Evolutionary conservation across 163 green algal species (phyloP), one percentile per base, ranked within the genome.

Genomic region (Scenedesmus sp.): DNA sequence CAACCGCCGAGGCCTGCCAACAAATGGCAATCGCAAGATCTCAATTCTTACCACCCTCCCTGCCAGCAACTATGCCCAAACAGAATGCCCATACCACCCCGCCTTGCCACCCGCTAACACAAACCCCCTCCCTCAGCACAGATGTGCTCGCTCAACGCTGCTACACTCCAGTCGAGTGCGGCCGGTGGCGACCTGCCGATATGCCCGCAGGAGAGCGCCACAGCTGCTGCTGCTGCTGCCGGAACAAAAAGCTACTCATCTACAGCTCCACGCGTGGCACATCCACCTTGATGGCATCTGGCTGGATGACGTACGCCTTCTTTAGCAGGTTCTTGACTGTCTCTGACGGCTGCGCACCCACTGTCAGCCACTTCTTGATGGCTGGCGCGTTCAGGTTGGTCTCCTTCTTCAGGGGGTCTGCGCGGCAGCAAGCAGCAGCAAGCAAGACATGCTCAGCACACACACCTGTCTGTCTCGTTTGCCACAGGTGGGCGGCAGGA

Each of bases 341-440:
- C 59, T 97, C 95, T 23, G 94, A 97, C 3, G 96, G 96, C 94
- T 98, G 91, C 15, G 98, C 98, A 16, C 98, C 98, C 59, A 97
- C 94, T 0, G 74, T 54, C 16, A 99, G 93, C 98, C 98, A 99
- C 94, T 98, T 97, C 96, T 99, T 99, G 94, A 99, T 99, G 73
- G 96, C 95, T 34, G 97, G 97, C 2, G 97, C 97, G 94, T 99
- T 98, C 62, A 99, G 94, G 93, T 98, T 98, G 52, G 97, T 97
- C 93, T 99, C 96, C 95, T 99, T 99, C 77, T 94, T 97, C 76
- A 98, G 90, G n/a, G 97, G 97, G 90, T 99, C 70, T 79, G 70
- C 66, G 6, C 70, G 46, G 70, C 70, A 79, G 70, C 70, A 79
- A 67, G n/a, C 6, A 4, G 4, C 70, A 79, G 34, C 46, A 62